Conservation (phyloP, 169 alveolate species). For the Perkinsus chesapeaki region DNA sequence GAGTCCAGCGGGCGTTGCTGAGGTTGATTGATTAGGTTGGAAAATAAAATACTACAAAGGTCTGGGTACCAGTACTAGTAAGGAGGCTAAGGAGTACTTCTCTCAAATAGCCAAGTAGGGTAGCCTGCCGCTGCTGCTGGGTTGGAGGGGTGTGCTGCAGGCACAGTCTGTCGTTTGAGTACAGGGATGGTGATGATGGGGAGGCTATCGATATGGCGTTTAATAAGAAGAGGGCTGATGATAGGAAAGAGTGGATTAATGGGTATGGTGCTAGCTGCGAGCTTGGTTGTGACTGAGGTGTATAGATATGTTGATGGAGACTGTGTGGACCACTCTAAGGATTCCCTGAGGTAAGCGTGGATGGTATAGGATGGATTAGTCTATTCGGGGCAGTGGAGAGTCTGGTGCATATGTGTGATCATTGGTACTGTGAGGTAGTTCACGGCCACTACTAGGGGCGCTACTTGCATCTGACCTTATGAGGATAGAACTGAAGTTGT, state of each 20-base stretch:
- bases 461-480: too few relatives aligned
- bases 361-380: too few relatives aligned
- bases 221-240: constrained; percentile 92
- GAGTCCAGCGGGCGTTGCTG: background rate
- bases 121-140: constrained; percentile 60
- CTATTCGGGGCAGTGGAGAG: too few relatives aligned
- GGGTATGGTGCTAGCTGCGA: constrained; percentile 28
- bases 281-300: constrained; percentile 43
- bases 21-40: constrained; percentile 68
- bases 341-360: background rate
- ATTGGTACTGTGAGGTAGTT: too few relatives aligned
- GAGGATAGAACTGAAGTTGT: too few relatives aligned
- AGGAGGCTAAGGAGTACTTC: constrained; percentile 98
- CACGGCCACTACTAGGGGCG: too few relatives aligned
- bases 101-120: constrained; percentile 83
- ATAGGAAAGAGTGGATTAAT: constrained; percentile 87
- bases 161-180: background rate
- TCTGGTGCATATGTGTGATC: too few relatives aligned
- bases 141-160: background rate
- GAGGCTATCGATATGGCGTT: constrained; percentile 97
- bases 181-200: constrained; percentile 76
- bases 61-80: constrained; percentile 96
- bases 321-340: constrained; percentile 61
- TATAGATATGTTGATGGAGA: constrained; percentile 19
- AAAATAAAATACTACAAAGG: constrained; percentile 99